These are phyloP conservation scores for Grigorovia jiainica DNA, from an alignment of 805 yeast species.

Conservation along the genomic window DNA sequence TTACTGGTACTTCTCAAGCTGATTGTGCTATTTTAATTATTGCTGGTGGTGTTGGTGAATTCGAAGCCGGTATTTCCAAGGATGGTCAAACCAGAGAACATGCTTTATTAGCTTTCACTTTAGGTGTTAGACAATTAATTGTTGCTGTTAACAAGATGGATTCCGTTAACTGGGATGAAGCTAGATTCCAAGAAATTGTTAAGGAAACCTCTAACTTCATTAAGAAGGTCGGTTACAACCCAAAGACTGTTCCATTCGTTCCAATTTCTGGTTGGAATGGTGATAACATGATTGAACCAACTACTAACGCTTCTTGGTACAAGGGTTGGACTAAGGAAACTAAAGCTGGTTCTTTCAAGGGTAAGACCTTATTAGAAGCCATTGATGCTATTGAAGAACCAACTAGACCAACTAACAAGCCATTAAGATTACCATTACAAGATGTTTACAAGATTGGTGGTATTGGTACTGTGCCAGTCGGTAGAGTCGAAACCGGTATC, in stretches of 20 bases:
- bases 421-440: slow-evolving; percentile 82
- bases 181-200: slow-evolving; percentile 67
- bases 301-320: slow-evolving; percentile 80
- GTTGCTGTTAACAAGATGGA: slow-evolving; percentile 95
- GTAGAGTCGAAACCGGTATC: slow-evolving; percentile 88
- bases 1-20: slow-evolving; percentile 91
- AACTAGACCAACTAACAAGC: slow-evolving; percentile 72
- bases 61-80: slow-evolving; percentile 91
- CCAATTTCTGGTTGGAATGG: slow-evolving; percentile 92
- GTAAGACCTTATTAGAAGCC: slow-evolving; percentile 79
- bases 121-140: slow-evolving; percentile 79
- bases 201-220: slow-evolving; percentile 73
- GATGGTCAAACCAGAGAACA: slow-evolving; percentile 95
- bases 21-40: slow-evolving; percentile 85
- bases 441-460: slow-evolving; percentile 93
- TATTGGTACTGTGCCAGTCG: slow-evolving; percentile 88
- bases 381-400: slow-evolving; percentile 79
- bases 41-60: slow-evolving; percentile 90
- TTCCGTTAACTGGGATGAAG: slow-evolving; percentile 80
- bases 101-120: no score
- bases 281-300: slow-evolving; percentile 84
- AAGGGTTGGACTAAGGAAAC: slow-evolving; percentile 78
- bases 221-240: slow-evolving; percentile 80
- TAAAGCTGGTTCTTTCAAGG: slow-evolving; percentile 60
- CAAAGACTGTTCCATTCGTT: slow-evolving; percentile 75